phyloP scores from a whole-genome alignment of 2,329 filamentous ascomycete genomes.

The Botrytis porri region DNA sequence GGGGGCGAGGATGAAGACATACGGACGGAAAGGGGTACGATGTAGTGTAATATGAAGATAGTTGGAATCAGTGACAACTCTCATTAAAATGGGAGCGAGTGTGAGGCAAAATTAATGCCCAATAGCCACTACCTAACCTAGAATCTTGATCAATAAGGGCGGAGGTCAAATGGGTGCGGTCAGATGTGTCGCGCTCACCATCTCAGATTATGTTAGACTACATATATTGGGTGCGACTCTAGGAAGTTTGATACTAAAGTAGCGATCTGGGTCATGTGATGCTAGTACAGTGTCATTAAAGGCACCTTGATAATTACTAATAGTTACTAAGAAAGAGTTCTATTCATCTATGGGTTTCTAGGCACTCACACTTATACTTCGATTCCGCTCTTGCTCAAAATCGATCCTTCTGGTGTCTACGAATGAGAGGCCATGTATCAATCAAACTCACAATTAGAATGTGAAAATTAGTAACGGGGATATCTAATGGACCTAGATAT shows the following conservation, averaged over 20 bases:
- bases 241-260: not conserved
- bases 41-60: conserved; percentile 2
- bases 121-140: not conserved
- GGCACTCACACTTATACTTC: not conserved
- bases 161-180: not conserved
- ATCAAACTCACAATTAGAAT: not conserved
- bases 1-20: not conserved
- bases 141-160: not conserved
- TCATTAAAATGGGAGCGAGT: not conserved
- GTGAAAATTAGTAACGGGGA: not conserved
- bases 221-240: not conserved
- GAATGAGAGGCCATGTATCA: not conserved
- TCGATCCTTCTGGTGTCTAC: not conserved
- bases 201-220: not conserved
- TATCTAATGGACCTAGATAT: not conserved
- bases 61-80: not conserved
- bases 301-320: not conserved
- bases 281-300: not conserved
- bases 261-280: not conserved
- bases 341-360: not conserved
- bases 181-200: not conserved
- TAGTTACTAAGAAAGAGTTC: not conserved
- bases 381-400: not conserved
- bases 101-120: conserved; percentile 5
- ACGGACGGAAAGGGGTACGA: not conserved